Evolutionary conservation across 1,284 basidiomycete species (phyloP).

Genomic region (Grifola frondosa): DNA sequence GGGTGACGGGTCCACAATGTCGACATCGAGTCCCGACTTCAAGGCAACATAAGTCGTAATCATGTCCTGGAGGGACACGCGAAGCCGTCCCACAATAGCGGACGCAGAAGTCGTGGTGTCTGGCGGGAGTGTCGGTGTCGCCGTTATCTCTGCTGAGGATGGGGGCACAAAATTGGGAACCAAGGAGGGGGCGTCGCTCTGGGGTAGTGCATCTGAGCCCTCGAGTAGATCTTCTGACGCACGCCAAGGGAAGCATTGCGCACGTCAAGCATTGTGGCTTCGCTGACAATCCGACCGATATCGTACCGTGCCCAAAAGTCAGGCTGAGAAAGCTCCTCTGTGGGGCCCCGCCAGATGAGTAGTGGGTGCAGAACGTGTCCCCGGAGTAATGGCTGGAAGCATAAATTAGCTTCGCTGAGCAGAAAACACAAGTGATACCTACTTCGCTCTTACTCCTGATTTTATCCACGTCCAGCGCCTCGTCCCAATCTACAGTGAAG

Average conservation of each 20-base stretch:
- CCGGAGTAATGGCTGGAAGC: slow-evolving; percentile 63
- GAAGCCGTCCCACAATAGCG: slow-evolving; percentile 28
- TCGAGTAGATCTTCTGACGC: slow-evolving; percentile 6
- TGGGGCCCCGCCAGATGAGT: slow-evolving; percentile 64
- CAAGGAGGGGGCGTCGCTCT: not conserved
- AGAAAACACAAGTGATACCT: slow-evolving; percentile 16
- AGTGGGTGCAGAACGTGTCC: slow-evolving; percentile 73
- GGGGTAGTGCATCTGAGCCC: too few relatives aligned
- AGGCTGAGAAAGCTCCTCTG: slow-evolving; percentile 60
- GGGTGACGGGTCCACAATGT: slow-evolving; percentile 41
- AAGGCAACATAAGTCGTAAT: slow-evolving; percentile 65
- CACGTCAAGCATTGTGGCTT: slow-evolving; percentile 70
- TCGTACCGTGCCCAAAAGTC: slow-evolving; percentile 70
- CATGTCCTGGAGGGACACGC: slow-evolving; percentile 71
- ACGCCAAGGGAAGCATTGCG: slow-evolving; percentile 47
- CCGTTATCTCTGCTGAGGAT: slow-evolving; percentile 19
- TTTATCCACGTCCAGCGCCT: slow-evolving; percentile 66
- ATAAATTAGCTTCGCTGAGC: slow-evolving; percentile 1
- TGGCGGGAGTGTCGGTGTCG: slow-evolving; percentile 19
- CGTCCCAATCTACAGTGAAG: slow-evolving; percentile 62
- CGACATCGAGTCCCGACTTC: slow-evolving; percentile 63
- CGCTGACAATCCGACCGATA: slow-evolving; percentile 66
- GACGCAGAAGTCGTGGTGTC: slow-evolving; percentile 19
- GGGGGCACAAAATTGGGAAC: slow-evolving; percentile 1
- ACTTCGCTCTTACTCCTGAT: slow-evolving; percentile 71